Conservation (phyloP, 2,329 filamentous ascomycete genomes). For the Colletotrichum aenigma region DNA sequence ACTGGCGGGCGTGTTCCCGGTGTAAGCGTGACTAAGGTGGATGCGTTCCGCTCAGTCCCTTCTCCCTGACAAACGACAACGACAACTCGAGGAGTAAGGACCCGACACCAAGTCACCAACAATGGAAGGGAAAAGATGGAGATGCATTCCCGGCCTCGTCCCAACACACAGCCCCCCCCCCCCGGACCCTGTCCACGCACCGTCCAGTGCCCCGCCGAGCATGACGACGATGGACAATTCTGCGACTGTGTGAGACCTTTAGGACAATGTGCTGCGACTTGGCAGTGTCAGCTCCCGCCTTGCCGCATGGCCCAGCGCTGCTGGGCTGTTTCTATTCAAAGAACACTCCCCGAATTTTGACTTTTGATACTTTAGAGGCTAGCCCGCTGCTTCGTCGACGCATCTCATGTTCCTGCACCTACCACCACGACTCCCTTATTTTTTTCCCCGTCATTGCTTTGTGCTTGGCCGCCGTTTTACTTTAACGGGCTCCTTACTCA, state of each 20-base stretch:
- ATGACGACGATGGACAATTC: constrained; percentile 16
- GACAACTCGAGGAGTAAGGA: not conserved
- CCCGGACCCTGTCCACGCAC: constrained; percentile 3
- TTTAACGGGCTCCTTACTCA: constrained; percentile 1
- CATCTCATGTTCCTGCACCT: constrained; percentile 9
- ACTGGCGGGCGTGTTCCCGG: not conserved
- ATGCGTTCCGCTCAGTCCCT: not conserved
- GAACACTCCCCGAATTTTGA: constrained; percentile 3
- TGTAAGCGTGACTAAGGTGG: not conserved
- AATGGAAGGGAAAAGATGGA: not conserved
- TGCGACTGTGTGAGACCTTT: constrained; percentile 19
- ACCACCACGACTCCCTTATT: not conserved
- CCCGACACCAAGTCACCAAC: not conserved
- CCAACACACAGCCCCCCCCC: constrained; percentile 3
- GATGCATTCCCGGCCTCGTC: not conserved
- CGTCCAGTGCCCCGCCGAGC: not conserved
- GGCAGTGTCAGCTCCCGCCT: constrained; percentile 19
- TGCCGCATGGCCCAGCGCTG: constrained; percentile 5
- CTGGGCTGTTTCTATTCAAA: constrained; percentile 11
- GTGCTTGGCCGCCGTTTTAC: not conserved
- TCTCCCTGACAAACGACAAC: not conserved
- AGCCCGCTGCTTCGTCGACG: not conserved
- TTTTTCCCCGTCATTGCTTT: not conserved
- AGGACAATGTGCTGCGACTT: constrained; percentile 14
- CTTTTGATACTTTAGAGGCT: constrained; percentile 12